Evolutionary conservation across 352 stramenopile species (phyloP).

Genomic region (Globisporangium heterothallicum): DNA sequence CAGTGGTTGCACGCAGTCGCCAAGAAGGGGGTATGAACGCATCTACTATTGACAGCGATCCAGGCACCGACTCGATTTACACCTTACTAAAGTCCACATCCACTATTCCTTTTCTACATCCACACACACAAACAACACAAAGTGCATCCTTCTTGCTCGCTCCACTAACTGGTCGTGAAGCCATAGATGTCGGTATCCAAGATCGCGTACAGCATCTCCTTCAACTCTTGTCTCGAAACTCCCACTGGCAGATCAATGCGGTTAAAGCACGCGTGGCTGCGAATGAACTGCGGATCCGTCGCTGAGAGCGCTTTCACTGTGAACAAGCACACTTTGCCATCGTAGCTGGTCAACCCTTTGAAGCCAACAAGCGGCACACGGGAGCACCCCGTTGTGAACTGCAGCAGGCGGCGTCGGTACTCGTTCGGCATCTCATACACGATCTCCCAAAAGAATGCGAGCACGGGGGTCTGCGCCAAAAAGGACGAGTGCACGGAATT

Average conservation of each 20-base stretch:
- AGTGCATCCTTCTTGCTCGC: neutral
- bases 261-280: constrained; percentile 78
- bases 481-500: constrained; percentile 58
- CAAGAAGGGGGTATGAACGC: too few relatives aligned
- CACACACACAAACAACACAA: neutral
- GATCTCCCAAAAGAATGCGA: constrained; percentile 66
- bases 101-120: neutral
- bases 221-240: constrained; percentile 81
- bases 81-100: too few relatives aligned
- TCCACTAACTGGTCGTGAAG: constrained; percentile 48
- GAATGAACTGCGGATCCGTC: constrained; percentile 50
- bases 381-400: constrained; percentile 78
- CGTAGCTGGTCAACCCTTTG: constrained; percentile 67
- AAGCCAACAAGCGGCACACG: constrained; percentile 77
- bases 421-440: constrained; percentile 86
- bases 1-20: too few relatives aligned
- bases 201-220: constrained; percentile 52
- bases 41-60: too few relatives aligned
- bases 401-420: constrained; percentile 62
- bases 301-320: constrained; percentile 57
- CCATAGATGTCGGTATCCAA: constrained; percentile 63
- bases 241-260: constrained; percentile 95
- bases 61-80: too few relatives aligned
- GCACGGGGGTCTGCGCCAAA: constrained; percentile 26
- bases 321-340: constrained; percentile 71